These are phyloP conservation scores for Cruciata laevipes DNA, from an alignment of 257 asterid genomes.

Conservation along the genomic window DNA sequence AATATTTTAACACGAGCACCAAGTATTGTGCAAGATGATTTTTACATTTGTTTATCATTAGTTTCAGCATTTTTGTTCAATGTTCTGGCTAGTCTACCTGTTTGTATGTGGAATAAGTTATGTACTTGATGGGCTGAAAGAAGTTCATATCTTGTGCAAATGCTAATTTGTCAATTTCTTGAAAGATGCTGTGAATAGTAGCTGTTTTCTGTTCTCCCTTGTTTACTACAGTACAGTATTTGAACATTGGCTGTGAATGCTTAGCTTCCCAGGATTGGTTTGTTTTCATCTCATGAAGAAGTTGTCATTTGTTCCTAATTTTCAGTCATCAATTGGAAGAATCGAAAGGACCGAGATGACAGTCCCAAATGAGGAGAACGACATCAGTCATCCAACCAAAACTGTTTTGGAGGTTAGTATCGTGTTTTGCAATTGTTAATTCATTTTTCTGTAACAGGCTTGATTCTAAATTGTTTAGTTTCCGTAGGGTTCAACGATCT, in stretches of 20 bases:
- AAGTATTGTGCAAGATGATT: neutral
- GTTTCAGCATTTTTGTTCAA: neutral
- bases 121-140: neutral
- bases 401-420: slow-evolving; percentile 12
- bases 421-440: neutral
- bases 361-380: slow-evolving; percentile 2
- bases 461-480: neutral
- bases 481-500: neutral
- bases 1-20: neutral
- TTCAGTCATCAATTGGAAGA: slow-evolving; percentile 5
- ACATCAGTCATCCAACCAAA: neutral
- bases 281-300: neutral
- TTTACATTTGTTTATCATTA: neutral
- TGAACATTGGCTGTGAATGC: neutral
- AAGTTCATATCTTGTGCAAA: neutral
- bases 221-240: neutral
- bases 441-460: neutral
- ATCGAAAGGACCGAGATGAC: neutral
- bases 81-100: neutral
- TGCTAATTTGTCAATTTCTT: neutral
- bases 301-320: neutral
- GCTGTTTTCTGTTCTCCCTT: neutral
- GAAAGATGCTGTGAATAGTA: neutral
- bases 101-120: neutral
- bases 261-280: neutral